Evolutionary conservation across 164 flowering plant genomes (phyloP), one percentile per base, ranked within the genome.

Genomic region (Brasenia schreberi): DNA sequence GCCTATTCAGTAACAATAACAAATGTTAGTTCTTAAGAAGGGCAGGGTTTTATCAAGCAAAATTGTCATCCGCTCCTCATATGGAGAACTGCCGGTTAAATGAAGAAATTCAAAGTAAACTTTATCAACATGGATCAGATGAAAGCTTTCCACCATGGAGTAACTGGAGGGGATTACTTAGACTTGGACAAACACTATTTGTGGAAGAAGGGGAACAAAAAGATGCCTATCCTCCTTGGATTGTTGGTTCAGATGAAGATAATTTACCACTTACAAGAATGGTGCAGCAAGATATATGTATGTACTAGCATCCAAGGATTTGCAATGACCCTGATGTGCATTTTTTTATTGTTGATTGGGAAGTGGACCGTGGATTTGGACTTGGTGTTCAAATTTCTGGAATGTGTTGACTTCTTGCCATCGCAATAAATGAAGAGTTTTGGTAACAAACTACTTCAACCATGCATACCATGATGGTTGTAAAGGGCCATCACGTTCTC

Each of bases 401-500:
- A 69, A 91, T 91, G 97, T 78, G 83, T 71, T 94, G 97, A 5
- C 86, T 94, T 77, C 92, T 94, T 74, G 89, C 85, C 60, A 87
- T 89, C 65, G 97, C 99, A 17, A 72, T 91, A 66, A 80, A 79
- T 16, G 96, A 92, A 80, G 98, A 72, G 85, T 92, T 62, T 88
- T 92, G 61, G 96, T 94, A 11, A 84, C 96, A 10, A 78, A 82
- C 69, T 87, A 91, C 74, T 94, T 69, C 60, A 94, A 91, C 70
- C 89, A 97, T 4, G 99, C 99, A 17, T 97, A 94, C 67, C 99
- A 91, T 73, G 84, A 85, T 73, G 97, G 89, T 11, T 94, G 99
- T 75, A 73, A 83, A 84, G 39, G 39, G 39, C 39, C 39, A 33
- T 33, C 39, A 33, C 39, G 39, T 33, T 33, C 56, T 5, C 16